Evolutionary conservation across 1,284 basidiomycete genomes (phyloP).

Genomic region (Ustilago sp.): DNA sequence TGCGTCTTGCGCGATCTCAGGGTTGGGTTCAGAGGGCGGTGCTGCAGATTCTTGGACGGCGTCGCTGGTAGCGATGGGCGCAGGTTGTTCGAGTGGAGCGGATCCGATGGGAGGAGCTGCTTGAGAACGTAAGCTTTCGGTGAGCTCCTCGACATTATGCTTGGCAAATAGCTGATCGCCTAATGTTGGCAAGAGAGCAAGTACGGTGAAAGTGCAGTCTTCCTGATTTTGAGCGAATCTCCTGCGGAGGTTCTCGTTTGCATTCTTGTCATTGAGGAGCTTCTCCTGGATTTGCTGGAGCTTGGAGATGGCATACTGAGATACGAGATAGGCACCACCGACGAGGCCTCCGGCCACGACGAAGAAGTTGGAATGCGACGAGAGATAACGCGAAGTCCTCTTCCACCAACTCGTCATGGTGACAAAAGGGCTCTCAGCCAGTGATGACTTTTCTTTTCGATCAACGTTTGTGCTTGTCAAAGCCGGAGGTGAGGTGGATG

Average conservation of each 20-base stretch:
- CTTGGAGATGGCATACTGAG: constrained; percentile 76
- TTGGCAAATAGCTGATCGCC: constrained; percentile 78
- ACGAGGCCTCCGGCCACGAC: constrained; percentile 71
- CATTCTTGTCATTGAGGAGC: constrained; percentile 76
- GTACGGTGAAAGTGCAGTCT: constrained; percentile 82
- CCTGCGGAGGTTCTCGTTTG: constrained; percentile 79
- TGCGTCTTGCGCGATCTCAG: not conserved
- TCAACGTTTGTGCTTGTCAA: not conserved
- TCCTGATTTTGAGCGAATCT: constrained; percentile 85
- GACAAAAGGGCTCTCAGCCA: constrained; percentile 8
- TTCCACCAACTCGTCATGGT: constrained; percentile 52
- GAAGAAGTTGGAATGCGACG: constrained; percentile 57
- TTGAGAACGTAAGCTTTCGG: constrained; percentile 75
- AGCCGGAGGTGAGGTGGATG: not conserved
- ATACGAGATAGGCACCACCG: constrained; percentile 79
- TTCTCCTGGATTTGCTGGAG: constrained; percentile 79
- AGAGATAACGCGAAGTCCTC: constrained; percentile 43
- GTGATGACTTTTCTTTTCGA: not conserved
- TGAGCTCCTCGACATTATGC: constrained; percentile 86
- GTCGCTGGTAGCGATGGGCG: constrained; percentile 8
- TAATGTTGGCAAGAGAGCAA: constrained; percentile 82
- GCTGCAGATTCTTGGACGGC: constrained; percentile 11
- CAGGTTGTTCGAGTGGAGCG: constrained; percentile 60
- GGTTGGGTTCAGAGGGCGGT: constrained; percentile 9
- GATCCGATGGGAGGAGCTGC: constrained; percentile 17